These are phyloP conservation scores for Diaporthe ilicicola DNA, from an alignment of 2,329 filamentous ascomycete genomes.

Conservation along the genomic window DNA sequence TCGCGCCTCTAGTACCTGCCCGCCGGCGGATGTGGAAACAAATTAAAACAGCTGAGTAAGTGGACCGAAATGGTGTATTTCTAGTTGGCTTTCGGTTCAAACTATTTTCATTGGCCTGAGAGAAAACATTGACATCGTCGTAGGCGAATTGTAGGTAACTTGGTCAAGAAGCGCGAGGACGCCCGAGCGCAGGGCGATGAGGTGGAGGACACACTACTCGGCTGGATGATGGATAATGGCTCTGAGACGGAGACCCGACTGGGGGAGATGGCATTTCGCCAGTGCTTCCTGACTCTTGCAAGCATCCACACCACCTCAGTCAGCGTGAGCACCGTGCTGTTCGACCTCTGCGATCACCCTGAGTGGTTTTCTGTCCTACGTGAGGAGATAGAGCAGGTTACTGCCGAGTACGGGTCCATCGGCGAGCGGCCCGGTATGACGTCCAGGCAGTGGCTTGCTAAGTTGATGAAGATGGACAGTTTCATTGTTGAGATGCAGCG, in stretches of 20 bases:
- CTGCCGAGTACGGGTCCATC: not conserved
- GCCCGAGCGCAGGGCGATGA: constrained; percentile 59
- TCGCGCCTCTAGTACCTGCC: not conserved
- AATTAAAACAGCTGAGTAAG: not conserved
- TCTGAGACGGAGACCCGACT: not conserved
- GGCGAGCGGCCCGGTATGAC: not conserved
- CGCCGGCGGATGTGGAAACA: not conserved
- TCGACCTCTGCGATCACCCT: constrained; percentile 23
- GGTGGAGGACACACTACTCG: constrained; percentile 48
- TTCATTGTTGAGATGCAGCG: not conserved
- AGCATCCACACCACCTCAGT: constrained; percentile 27
- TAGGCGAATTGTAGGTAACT: not conserved
- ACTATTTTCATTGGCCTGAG: too few species aligned
- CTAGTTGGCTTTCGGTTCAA: too few species aligned
- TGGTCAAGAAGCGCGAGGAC: not conserved
- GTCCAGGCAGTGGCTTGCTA: not conserved
- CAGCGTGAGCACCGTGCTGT: constrained; percentile 25
- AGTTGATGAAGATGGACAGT: not conserved
- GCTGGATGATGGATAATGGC: not conserved
- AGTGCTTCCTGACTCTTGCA: constrained; percentile 30
- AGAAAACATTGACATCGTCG: not conserved
- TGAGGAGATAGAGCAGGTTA: not conserved
- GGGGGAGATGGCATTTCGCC: not conserved
- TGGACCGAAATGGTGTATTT: too few species aligned
- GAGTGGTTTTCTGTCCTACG: not conserved